Percentiles rank a stretch among this genome's conserved stretches.
These are phyloP conservation scores for Stentor coeruleus DNA, from an alignment of 73 alveolate genomes.

Conservation along the genomic window DNA sequence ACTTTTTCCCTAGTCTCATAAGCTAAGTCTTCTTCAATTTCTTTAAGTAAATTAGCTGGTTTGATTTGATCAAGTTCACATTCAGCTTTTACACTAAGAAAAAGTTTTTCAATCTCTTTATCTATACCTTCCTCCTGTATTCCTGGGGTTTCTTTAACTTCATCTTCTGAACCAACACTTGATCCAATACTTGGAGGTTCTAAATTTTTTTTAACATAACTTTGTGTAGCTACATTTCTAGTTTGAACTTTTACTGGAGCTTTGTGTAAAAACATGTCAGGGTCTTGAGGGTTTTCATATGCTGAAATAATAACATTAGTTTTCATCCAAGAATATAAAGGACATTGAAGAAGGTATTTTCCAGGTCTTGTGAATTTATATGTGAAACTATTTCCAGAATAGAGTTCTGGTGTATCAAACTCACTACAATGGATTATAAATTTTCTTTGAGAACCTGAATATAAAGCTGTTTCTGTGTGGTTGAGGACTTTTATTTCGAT, in stretches of 20 bases:
- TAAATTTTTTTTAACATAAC: background rate
- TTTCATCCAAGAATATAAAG: background rate
- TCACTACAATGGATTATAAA: background rate
- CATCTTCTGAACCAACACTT: background rate
- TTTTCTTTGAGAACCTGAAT: background rate
- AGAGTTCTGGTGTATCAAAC: background rate
- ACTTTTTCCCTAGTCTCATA: background rate
- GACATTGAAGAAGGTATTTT: background rate
- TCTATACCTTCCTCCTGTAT: background rate
- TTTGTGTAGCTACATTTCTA: background rate
- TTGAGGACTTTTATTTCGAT: background rate
- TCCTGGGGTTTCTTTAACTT: background rate
- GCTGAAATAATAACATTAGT: background rate
- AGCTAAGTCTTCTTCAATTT: background rate
- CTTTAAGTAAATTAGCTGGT: background rate
- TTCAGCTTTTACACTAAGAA: slow-evolving; percentile 1
- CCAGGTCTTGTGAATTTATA: background rate
- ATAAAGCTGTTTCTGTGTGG: background rate
- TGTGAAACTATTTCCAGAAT: background rate
- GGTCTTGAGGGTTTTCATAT: background rate
- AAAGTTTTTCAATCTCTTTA: slow-evolving; percentile 4
- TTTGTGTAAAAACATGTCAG: background rate
- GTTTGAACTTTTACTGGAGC: background rate
- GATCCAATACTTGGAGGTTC: background rate
- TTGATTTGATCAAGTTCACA: background rate